phyloP scores from a whole-genome alignment of 1,284 basidiomycete species.

The Trametes pubescens region DNA sequence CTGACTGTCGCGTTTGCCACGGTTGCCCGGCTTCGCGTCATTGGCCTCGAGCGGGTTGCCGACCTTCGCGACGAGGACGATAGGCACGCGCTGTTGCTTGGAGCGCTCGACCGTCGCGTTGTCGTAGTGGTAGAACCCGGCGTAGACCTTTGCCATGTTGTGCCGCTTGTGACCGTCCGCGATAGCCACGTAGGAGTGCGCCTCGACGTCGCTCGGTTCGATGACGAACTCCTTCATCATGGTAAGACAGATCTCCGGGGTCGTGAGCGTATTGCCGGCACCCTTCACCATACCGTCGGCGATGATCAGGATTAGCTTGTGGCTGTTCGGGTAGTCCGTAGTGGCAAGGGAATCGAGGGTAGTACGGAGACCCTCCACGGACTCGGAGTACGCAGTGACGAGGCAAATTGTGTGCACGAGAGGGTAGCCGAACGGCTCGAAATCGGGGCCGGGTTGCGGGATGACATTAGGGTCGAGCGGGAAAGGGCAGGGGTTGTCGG shows the following conservation, averaged over 20 bases:
- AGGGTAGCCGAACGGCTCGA: constrained; percentile 96
- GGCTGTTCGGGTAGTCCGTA: constrained; percentile 98
- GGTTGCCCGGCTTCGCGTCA: constrained; percentile 96
- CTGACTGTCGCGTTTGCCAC: constrained; percentile 98
- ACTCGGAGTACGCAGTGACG: constrained; percentile 99
- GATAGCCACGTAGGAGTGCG: constrained; percentile 97
- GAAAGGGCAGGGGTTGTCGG: constrained; percentile 87
- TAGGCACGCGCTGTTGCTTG: constrained; percentile 97
- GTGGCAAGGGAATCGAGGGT: constrained; percentile 98
- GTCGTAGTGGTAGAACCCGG: constrained; percentile 98
- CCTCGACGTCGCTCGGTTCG: constrained; percentile 87
- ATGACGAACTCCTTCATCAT: constrained; percentile 99
- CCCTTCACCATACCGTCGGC: constrained; percentile 99
- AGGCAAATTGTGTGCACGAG: constrained; percentile 95
- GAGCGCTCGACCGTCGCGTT: constrained; percentile 89
- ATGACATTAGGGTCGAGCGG: constrained; percentile 86
- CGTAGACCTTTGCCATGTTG: constrained; percentile 99
- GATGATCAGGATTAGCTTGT: constrained; percentile 96
- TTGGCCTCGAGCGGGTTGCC: constrained; percentile 91
- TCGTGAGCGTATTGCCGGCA: constrained; percentile 85
- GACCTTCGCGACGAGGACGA: constrained; percentile 93
- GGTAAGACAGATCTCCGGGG: constrained; percentile 92
- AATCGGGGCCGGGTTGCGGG: constrained; percentile 91
- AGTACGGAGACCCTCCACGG: constrained; percentile 94
- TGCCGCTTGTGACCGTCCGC: constrained; percentile 99